Evolutionary conservation across 257 asterid species (phyloP), one percentile per base, ranked within the genome.

Genomic region (Petunia secreta): DNA sequence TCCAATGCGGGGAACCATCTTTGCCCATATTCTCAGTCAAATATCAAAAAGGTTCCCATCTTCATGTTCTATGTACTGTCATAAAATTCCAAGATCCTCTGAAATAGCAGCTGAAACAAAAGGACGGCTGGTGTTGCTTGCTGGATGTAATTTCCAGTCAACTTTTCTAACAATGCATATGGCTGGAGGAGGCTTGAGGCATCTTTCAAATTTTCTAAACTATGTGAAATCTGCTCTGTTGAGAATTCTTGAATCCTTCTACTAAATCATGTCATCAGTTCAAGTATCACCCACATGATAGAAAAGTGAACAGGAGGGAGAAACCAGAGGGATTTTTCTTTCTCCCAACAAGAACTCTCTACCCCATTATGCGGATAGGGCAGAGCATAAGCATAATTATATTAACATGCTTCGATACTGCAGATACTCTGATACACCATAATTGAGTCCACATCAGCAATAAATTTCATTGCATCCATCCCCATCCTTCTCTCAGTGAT

Each of bases 241-340:
- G 5, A 63, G 16, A 63, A 37, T 10, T 63, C 40, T 62, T 62
- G 15, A 62, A 62, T 40, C 36, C 68, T 36, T 63, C 44, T 0
- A 9, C 10, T 4, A 36, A 63, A 63, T 6, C 5, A 34, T 63
- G 43, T 36, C 43, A 3, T 63, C 68, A 8, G n/a, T 63, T 63
- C 68, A 63, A n/a, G 68, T 36, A 62, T 62, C 67, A 62, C 67
- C 40, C 41, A 63, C 69, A 37, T 37, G 69, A 63, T 37, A 11
- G 71, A 63, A 63, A 38, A 63, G 71, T 63, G 71, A 37, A 38
- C 46, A 63, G 44, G 71, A 4, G 1, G 15, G 69, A 37, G 4
- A 38, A 37, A 65, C 50, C 73, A 13, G 73, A 65, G 36, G 52
- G 39, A 39, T 5, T 39, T 39, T 39, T 65, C 52, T 65, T 65